These are phyloP conservation scores for Cornus controversa DNA, from an alignment of 148 eudicot genomes.

Conservation along the genomic window DNA sequence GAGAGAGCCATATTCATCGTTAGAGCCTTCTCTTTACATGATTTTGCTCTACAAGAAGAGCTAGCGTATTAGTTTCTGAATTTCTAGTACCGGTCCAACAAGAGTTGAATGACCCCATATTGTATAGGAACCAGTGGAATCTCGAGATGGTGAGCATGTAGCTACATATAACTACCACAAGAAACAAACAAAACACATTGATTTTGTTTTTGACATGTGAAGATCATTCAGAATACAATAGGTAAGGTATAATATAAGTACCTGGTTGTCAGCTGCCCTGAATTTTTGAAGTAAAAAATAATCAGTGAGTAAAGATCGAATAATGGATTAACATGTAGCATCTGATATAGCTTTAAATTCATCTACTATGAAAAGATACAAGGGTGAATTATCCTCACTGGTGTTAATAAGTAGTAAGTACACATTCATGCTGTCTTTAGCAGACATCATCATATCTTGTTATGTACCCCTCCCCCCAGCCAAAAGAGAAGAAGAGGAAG, in stretches of 20 bases:
- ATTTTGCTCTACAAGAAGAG: neutral
- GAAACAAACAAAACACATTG: neutral
- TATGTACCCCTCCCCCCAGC: too few relatives aligned
- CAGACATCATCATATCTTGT: too few relatives aligned
- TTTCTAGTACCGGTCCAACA: slow-evolving; percentile 49
- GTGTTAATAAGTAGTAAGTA: too few relatives aligned
- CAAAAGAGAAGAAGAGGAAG: too few relatives aligned
- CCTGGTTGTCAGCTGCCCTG: slow-evolving; percentile 81
- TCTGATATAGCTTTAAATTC: too few relatives aligned
- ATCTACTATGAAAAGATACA: too few relatives aligned
- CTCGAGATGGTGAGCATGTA: slow-evolving; percentile 64
- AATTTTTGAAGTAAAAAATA: slow-evolving; percentile 13
- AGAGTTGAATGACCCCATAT: slow-evolving; percentile 75
- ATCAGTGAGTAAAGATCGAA: neutral
- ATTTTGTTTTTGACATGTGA: too few relatives aligned
- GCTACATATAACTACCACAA: slow-evolving; percentile 57
- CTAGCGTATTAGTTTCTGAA: too few relatives aligned
- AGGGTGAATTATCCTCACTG: too few relatives aligned
- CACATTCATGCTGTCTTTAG: too few relatives aligned
- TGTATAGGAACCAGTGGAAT: slow-evolving; percentile 41
- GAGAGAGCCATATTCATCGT: neutral
- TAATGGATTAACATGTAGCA: too few relatives aligned
- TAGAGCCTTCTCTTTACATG: neutral
- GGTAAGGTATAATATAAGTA: slow-evolving; percentile 20
- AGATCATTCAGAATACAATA: too few relatives aligned